Conservation (phyloP, 2,329 filamentous ascomycete genomes). For the Albifimbria verrucaria region DNA sequence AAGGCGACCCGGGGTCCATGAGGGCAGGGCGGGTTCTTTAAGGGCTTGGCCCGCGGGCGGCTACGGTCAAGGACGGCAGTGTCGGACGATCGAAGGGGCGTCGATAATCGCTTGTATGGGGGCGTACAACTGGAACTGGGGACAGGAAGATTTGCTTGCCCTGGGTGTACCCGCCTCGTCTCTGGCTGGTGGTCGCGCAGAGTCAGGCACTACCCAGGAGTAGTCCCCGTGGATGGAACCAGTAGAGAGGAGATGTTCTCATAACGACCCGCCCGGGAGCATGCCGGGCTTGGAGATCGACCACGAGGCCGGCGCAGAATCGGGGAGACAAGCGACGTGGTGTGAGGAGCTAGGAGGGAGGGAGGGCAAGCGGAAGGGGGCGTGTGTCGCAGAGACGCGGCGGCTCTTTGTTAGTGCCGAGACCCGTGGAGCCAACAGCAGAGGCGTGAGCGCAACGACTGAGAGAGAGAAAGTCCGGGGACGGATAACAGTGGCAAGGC, state of each 20-base stretch:
- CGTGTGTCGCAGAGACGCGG: slow-evolving; percentile 20
- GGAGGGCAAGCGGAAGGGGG: slow-evolving; percentile 10
- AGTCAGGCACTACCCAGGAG: slow-evolving; percentile 11
- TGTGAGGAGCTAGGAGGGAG: slow-evolving; percentile 7
- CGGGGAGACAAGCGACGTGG: not conserved
- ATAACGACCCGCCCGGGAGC: slow-evolving; percentile 33
- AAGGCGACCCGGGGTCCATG: slow-evolving; percentile 29
- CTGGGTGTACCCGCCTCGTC: not conserved
- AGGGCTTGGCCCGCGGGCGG: slow-evolving; percentile 4
- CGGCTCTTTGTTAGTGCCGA: slow-evolving; percentile 20
- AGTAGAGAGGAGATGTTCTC: slow-evolving; percentile 24
- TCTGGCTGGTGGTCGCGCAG: not conserved
- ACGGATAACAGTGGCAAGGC: not conserved
- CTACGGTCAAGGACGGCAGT: slow-evolving; percentile 11
- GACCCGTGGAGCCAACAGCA: not conserved
- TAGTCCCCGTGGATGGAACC: slow-evolving; percentile 31
- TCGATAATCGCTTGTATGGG: slow-evolving; percentile 17
- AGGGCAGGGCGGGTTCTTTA: slow-evolving; percentile 22
- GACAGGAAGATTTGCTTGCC: not conserved
- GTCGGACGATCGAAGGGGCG: slow-evolving; percentile 6
- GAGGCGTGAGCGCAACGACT: not conserved
- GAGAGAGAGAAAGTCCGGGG: not conserved
- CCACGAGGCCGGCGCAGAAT: not conserved
- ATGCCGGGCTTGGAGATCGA: slow-evolving; percentile 19
- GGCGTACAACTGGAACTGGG: slow-evolving; percentile 19